phyloP scores from a whole-genome alignment of 495 filamentous ascomycete genomes.

The Neohortaea acidophila region DNA sequence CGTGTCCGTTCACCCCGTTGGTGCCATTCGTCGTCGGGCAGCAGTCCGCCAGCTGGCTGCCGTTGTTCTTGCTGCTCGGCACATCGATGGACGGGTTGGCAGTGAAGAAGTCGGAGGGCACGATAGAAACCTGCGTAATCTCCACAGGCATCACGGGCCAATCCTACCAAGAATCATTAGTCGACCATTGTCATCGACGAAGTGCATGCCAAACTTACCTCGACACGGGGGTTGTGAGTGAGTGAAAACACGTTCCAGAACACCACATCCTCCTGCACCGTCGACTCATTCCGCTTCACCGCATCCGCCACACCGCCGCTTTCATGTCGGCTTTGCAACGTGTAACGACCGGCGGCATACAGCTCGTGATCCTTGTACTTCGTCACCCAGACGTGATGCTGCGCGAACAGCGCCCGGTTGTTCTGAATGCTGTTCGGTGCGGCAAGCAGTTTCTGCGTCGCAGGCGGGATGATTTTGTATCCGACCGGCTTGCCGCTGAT shows the following conservation, averaged over 20 bases:
- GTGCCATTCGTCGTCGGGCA: too few relatives aligned
- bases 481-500: slow-evolving; percentile 20
- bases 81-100: slow-evolving; percentile 41
- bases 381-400: slow-evolving; percentile 26
- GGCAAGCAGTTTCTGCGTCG: slow-evolving; percentile 22
- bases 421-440: slow-evolving; percentile 25
- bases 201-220: slow-evolving; percentile 25
- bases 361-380: slow-evolving; percentile 30
- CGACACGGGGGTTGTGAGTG: slow-evolving; percentile 43
- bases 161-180: background rate
- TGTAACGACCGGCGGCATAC: slow-evolving; percentile 30
- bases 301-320: slow-evolving; percentile 30
- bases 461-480: slow-evolving; percentile 23
- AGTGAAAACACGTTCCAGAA: slow-evolving; percentile 48
- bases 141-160: slow-evolving; percentile 48
- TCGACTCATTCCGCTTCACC: slow-evolving; percentile 28
- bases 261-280: slow-evolving; percentile 36
- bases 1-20: too few relatives aligned
- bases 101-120: slow-evolving; percentile 40
- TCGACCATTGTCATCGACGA: background rate
- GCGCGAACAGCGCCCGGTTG: slow-evolving; percentile 26
- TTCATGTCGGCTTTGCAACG: slow-evolving; percentile 30
- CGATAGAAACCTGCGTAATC: slow-evolving; percentile 42
- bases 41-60: slow-evolving; percentile 30
- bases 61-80: slow-evolving; percentile 36